phyloP scores from a whole-genome alignment of 495 filamentous ascomycete species.

The Arthonia radiata region DNA sequence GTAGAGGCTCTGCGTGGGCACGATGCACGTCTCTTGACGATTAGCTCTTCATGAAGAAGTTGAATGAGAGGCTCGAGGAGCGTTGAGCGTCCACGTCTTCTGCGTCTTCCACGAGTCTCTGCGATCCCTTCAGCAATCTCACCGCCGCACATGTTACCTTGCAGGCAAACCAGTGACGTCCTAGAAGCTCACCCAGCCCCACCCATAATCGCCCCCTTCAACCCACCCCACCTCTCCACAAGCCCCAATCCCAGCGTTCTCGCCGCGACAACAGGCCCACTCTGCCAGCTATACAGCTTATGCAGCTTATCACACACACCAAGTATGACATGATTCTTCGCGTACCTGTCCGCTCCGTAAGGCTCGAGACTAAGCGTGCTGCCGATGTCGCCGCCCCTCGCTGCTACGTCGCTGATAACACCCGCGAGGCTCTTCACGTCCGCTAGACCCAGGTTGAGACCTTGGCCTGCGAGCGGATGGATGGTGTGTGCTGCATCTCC shows the following conservation, averaged over 20 bases:
- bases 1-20: too few species aligned
- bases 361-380: conserved; percentile 41
- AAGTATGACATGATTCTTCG: conserved; percentile 59
- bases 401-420: conserved; percentile 51
- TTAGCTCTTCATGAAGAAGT: too few species aligned
- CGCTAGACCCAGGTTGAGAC: conserved; percentile 76
- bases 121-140: too few species aligned
- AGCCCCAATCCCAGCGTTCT: conserved; percentile 52
- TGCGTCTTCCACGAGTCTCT: too few species aligned
- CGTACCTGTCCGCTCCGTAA: conserved; percentile 57
- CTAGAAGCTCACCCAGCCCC: conserved; percentile 51
- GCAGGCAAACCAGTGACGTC: too few species aligned
- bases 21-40: too few species aligned
- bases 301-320: conserved; percentile 85
- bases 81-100: too few species aligned
- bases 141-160: too few species aligned
- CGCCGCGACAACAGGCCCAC: conserved; percentile 49
- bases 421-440: conserved; percentile 55
- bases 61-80: too few species aligned
- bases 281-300: conserved; percentile 61
- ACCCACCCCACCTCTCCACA: conserved; percentile 47
- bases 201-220: conserved; percentile 76
- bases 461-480: conserved; percentile 85
- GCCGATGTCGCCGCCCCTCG: conserved; percentile 59
- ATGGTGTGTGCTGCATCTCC: conserved; percentile 85